phyloP scores from a whole-genome alignment of 352 stramenopile genomes.

The Pythium rishiriense region DNA sequence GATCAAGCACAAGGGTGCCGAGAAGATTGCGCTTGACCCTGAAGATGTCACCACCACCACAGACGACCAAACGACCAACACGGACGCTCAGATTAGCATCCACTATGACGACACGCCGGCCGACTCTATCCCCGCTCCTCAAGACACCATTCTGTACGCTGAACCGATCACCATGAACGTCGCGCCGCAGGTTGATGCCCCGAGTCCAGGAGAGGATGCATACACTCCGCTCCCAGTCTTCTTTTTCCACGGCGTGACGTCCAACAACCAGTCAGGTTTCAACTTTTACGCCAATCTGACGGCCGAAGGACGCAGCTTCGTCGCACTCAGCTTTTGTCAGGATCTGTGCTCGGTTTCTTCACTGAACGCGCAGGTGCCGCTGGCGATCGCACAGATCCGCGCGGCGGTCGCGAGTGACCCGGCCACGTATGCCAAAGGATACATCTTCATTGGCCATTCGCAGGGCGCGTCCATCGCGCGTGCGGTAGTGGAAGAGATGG shows the following conservation, averaged over 20 bases:
- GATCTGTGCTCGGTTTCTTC: conserved; percentile 43
- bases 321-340: conserved; percentile 40
- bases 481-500: conserved; percentile 51
- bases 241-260: conserved; percentile 52
- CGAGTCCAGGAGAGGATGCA: too few species aligned
- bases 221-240: conserved; percentile 49
- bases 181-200: neutral
- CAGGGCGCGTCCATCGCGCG: conserved; percentile 41
- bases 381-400: conserved; percentile 46
- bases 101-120: neutral
- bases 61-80: neutral
- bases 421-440: conserved; percentile 37
- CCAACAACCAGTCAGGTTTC: conserved; percentile 31
- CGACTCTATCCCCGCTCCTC: neutral
- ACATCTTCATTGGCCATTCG: conserved; percentile 53
- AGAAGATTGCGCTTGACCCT: neutral
- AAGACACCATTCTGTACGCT: neutral
- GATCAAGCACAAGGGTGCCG: neutral
- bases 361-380: conserved; percentile 30
- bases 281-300: conserved; percentile 42
- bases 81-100: neutral
- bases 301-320: conserved; percentile 31
- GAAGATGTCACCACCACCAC: neutral
- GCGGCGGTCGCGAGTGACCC: conserved; percentile 31
- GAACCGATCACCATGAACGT: neutral